phyloP scores from a whole-genome alignment of 2,329 filamentous ascomycete species.

The Clarireedia monteithiana region DNA sequence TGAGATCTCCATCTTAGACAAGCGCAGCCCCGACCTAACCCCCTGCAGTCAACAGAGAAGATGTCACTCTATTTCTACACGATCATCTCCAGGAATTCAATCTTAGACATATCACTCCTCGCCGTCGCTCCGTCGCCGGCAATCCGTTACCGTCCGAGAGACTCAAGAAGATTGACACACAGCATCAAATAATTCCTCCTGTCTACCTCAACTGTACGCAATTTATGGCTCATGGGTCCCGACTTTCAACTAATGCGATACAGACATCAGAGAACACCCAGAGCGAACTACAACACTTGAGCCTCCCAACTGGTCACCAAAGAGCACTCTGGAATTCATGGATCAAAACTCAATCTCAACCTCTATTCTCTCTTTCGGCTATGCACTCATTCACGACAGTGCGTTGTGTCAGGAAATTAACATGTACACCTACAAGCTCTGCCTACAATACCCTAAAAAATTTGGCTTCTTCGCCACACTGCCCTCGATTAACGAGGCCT shows the following conservation, averaged over 20 bases:
- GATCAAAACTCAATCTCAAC: background rate
- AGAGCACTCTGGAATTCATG: background rate
- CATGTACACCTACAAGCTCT: background rate
- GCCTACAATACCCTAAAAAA: background rate
- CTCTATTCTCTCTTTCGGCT: background rate
- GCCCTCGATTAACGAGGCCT: background rate
- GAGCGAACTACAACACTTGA: no score
- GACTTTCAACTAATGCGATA: no score
- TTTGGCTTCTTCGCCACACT: constrained; percentile 4
- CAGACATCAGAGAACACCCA: no score
- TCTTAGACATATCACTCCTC: background rate
- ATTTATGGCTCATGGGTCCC: background rate
- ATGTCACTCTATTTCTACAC: background rate
- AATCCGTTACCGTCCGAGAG: background rate
- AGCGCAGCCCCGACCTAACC: background rate
- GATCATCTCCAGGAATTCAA: background rate
- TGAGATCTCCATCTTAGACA: background rate
- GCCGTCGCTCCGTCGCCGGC: background rate
- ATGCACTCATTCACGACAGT: background rate
- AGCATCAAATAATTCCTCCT: constrained; percentile 2
- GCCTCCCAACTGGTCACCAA: background rate
- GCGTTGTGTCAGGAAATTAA: background rate
- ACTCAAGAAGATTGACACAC: background rate
- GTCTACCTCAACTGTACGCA: constrained; percentile 1
- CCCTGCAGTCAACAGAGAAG: constrained; percentile 1